Percentiles rank a stretch among this genome's conserved stretches.
phyloP scores from a whole-genome alignment of 805 yeast species.

The Kluyveromyces aestuarii region DNA sequence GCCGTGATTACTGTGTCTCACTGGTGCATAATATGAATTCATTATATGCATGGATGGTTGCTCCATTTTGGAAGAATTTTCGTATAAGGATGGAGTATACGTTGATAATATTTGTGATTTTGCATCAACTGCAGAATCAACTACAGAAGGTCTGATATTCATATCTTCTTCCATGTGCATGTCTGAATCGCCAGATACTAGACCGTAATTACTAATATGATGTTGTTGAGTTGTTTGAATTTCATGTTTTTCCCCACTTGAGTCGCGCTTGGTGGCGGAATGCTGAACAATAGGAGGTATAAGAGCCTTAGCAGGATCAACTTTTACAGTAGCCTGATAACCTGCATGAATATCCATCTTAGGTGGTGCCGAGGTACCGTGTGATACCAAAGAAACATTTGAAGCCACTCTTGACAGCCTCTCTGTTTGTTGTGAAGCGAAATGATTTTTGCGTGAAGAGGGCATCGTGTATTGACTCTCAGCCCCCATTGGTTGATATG shows the following conservation, averaged over 20 bases:
- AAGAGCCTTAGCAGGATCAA: not conserved
- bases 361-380: not conserved
- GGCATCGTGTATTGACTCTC: not conserved
- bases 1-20: not conserved
- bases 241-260: not conserved
- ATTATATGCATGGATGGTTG: not conserved
- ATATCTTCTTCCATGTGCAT: not conserved
- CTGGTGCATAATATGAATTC: not conserved
- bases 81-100: not conserved
- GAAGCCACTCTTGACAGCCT: not conserved
- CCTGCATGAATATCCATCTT: not conserved
- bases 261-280: not conserved
- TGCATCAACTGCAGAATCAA: not conserved
- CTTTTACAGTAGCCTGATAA: not conserved
- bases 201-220: not conserved
- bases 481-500: not conserved
- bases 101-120: not conserved
- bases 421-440: not conserved
- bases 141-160: not conserved
- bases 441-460: not conserved
- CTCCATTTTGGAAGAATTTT: not conserved
- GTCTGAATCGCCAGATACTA: not conserved
- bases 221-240: not conserved
- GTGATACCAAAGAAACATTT: not conserved
- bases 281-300: not conserved